Conservation (phyloP, 257 asterid species). For the Jacaranda mimosifolia region DNA sequence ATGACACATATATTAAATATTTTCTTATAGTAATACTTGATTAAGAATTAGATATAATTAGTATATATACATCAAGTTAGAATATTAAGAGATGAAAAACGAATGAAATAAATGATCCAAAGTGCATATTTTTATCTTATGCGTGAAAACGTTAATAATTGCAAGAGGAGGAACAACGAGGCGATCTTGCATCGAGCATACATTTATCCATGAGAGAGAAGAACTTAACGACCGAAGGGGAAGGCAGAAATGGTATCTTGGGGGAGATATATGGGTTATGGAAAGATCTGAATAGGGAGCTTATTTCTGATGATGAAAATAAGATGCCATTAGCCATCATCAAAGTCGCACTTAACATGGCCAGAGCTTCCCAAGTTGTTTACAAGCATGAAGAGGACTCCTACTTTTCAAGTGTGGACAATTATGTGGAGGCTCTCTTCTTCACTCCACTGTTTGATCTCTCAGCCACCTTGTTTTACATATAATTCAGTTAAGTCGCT, state of each 20-base stretch:
- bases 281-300: slow-evolving; percentile 68
- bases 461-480: neutral
- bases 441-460: slow-evolving; percentile 57
- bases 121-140: neutral
- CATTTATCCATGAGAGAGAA: slow-evolving; percentile 58
- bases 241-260: slow-evolving; percentile 51
- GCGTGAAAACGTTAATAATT: neutral
- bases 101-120: too few relatives aligned
- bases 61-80: too few relatives aligned
- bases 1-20: too few relatives aligned
- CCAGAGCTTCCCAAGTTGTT: slow-evolving; percentile 77
- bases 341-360: slow-evolving; percentile 75
- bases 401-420: slow-evolving; percentile 74
- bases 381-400: slow-evolving; percentile 73
- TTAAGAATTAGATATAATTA: too few relatives aligned
- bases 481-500: neutral
- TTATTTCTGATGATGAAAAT: slow-evolving; percentile 34
- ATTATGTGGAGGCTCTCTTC: slow-evolving; percentile 71
- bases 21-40: too few relatives aligned
- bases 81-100: too few relatives aligned
- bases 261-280: slow-evolving; percentile 53
- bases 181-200: slow-evolving; percentile 74
- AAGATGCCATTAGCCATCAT: slow-evolving; percentile 58
- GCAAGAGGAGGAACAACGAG: slow-evolving; percentile 82
- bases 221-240: slow-evolving; percentile 51